phyloP scores from a whole-genome alignment of 2,329 filamentous ascomycete species.

The Colletotrichum sp. region DNA sequence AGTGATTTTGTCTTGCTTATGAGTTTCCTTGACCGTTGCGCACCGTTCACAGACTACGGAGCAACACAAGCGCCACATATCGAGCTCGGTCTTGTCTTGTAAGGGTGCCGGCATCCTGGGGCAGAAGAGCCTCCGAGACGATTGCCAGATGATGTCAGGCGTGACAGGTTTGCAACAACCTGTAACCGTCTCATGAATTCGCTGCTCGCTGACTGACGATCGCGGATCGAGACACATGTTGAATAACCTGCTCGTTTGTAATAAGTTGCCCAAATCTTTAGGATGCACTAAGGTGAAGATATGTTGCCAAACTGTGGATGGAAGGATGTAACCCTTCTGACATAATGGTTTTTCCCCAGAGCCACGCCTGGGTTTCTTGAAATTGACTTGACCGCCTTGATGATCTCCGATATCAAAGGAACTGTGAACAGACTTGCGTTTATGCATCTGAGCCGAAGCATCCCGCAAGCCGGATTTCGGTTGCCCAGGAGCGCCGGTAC shows the following conservation, averaged over 20 bases:
- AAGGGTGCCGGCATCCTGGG: conserved; percentile 74
- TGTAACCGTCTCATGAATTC: not conserved
- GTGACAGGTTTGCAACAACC: conserved; percentile 31
- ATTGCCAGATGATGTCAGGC: conserved; percentile 73
- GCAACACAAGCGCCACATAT: conserved; percentile 78
- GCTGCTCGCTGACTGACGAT: conserved; percentile 28
- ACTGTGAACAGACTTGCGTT: conserved; percentile 2
- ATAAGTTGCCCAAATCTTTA: conserved; percentile 65
- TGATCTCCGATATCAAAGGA: not conserved
- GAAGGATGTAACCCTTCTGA: not conserved
- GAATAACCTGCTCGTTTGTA: conserved; percentile 72
- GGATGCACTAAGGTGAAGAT: conserved; percentile 72
- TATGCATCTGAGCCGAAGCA: not conserved
- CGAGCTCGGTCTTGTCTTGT: conserved; percentile 67
- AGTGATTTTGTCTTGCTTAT: conserved; percentile 33
- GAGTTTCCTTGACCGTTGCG: conserved; percentile 39
- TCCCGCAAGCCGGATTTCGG: not conserved
- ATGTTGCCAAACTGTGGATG: conserved; percentile 69
- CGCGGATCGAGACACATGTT: conserved; percentile 61
- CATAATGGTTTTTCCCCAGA: not conserved
- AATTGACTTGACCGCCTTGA: not conserved
- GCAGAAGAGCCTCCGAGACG: conserved; percentile 69
- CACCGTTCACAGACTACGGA: conserved; percentile 73
- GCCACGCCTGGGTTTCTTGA: not conserved
- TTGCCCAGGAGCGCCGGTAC: not conserved